A percentile compares a stretch with the other conserved stretches of the same genome.
These are phyloP conservation scores for Maudiozyma serrabonitensis DNA, from an alignment of 805 yeast species.

Conservation along the genomic window DNA sequence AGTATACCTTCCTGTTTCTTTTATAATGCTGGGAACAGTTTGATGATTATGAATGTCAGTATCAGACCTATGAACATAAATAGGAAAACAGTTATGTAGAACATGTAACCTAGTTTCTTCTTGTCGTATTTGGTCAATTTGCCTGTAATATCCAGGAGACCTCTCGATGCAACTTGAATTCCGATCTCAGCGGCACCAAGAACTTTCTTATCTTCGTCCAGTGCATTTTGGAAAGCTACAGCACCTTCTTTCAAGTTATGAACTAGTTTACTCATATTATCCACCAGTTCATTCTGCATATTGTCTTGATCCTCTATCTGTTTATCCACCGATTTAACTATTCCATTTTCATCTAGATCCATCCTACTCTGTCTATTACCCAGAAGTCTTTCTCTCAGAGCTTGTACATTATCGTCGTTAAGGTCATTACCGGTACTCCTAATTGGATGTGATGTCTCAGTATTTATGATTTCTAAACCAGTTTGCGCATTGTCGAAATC, in stretches of 20 bases:
- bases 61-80: constrained; percentile 27
- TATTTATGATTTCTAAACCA: background rate
- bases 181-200: constrained; percentile 36
- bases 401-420: constrained; percentile 11
- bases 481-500: constrained; percentile 20
- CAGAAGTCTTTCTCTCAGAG: constrained; percentile 27
- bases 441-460: background rate
- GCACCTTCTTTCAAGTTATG: constrained; percentile 33
- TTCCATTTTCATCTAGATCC: background rate
- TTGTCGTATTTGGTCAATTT: constrained; percentile 25
- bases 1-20: background rate
- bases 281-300: constrained; percentile 30
- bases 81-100: constrained; percentile 20
- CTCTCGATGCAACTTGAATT: constrained; percentile 30
- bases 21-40: constrained; percentile 32
- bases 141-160: constrained; percentile 26
- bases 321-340: constrained; percentile 22
- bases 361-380: constrained; percentile 8
- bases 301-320: constrained; percentile 31
- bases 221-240: constrained; percentile 31
- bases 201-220: constrained; percentile 31
- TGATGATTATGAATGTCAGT: constrained; percentile 29
- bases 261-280: constrained; percentile 33
- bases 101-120: constrained; percentile 23
- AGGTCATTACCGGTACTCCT: background rate